A percentile compares a stretch with the other conserved stretches of the same genome.
phyloP scores from a whole-genome alignment of 768 basidiomycete species.

The Mycena rebaudengoi region DNA sequence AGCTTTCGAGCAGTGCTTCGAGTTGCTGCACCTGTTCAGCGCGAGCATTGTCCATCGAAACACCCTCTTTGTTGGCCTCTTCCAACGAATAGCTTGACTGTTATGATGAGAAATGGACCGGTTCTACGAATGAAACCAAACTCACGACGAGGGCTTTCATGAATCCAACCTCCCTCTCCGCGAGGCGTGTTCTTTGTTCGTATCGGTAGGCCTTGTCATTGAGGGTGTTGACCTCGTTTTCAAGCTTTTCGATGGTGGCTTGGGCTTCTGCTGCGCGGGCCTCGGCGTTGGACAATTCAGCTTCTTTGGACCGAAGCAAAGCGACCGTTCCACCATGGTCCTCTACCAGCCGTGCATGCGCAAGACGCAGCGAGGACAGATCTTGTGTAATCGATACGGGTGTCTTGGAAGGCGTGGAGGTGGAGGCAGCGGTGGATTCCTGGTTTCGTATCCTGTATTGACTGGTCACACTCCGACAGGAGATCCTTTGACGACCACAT shows the following conservation, averaged over 20 bases:
- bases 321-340: conserved; percentile 69
- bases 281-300: conserved; percentile 54
- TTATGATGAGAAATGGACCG: not conserved
- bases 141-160: conserved; percentile 72
- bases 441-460: conserved; percentile 33
- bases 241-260: conserved; percentile 40
- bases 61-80: conserved; percentile 48
- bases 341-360: conserved; percentile 71
- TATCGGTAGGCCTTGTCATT: conserved; percentile 46
- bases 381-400: conserved; percentile 65
- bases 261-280: conserved; percentile 46
- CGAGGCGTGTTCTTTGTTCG: conserved; percentile 41
- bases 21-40: conserved; percentile 60
- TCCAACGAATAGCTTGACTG: conserved; percentile 74
- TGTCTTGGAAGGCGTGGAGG: conserved; percentile 50
- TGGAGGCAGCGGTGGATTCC: conserved; percentile 30
- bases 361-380: conserved; percentile 66
- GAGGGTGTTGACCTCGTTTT: conserved; percentile 45
- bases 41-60: conserved; percentile 43
- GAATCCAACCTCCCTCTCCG: conserved; percentile 72
- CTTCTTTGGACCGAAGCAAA: conserved; percentile 60
- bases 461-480: not conserved
- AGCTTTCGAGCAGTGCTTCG: conserved; percentile 62
- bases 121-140: conserved; percentile 12
- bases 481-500: conserved; percentile 1